These are phyloP conservation scores for Scedosporium apiospermum DNA, from an alignment of 2,329 filamentous ascomycete species.

Conservation along the genomic window DNA sequence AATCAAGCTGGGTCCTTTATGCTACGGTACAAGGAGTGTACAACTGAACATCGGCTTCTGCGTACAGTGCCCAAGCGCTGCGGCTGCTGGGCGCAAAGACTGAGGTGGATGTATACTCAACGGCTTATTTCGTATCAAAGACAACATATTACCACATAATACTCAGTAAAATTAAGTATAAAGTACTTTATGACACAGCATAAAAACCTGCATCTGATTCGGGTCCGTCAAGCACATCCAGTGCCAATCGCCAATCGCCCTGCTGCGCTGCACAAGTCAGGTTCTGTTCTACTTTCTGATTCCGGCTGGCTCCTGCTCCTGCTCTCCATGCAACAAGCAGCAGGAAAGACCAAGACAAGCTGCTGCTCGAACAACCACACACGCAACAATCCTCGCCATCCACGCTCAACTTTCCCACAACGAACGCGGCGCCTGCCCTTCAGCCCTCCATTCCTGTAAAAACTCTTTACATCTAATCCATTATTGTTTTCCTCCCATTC, in stretches of 20 bases:
- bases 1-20: no score
- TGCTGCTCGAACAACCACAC: constrained; percentile 1
- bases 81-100: background rate
- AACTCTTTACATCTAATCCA: background rate
- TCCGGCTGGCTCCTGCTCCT: constrained; percentile 3
- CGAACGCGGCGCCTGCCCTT: background rate
- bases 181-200: background rate
- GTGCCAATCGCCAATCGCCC: background rate
- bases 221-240: background rate
- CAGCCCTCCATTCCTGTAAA: background rate
- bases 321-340: background rate
- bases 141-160: no score
- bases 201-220: background rate
- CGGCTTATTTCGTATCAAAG: no score
- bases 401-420: background rate
- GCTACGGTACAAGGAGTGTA: no score
- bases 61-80: background rate
- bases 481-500: background rate
- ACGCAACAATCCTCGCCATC: constrained; percentile 3
- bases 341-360: background rate
- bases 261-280: constrained; percentile 3
- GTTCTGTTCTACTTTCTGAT: constrained; percentile 1
- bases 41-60: background rate
- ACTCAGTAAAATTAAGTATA: background rate
- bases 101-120: no score